A percentile compares a stretch with the other conserved stretches of the same genome.
These are phyloP conservation scores for Nothomitra cinnamomea DNA, from an alignment of 2,329 filamentous ascomycete genomes.

Conservation along the genomic window DNA sequence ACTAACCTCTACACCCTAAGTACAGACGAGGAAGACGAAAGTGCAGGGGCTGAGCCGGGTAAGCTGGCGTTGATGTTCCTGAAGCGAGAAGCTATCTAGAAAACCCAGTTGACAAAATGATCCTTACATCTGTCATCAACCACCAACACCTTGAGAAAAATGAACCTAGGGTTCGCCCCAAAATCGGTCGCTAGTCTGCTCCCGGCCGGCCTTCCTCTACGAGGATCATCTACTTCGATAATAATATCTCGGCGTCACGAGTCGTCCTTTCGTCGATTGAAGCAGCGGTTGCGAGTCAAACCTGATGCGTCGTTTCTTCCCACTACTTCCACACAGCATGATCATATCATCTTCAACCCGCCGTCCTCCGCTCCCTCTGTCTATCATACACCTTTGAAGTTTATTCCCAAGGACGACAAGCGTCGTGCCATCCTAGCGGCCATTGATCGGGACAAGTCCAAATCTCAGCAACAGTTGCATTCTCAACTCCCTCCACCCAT, in stretches of 20 bases:
- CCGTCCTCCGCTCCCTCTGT: constrained; percentile 45
- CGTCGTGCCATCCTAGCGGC: constrained; percentile 28
- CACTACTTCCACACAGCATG: constrained; percentile 19
- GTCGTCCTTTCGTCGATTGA: constrained; percentile 32
- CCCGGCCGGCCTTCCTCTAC: background rate
- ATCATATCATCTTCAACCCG: constrained; percentile 49
- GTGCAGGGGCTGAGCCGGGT: no score
- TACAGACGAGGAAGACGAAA: no score
- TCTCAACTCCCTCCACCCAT: constrained; percentile 30
- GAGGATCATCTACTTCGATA: background rate
- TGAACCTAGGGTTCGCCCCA: background rate
- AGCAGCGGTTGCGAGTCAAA: constrained; percentile 32
- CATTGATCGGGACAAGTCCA: constrained; percentile 11
- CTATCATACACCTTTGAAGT: constrained; percentile 47
- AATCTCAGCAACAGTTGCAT: constrained; percentile 13
- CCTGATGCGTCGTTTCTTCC: constrained; percentile 33
- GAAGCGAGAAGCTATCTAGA: no score
- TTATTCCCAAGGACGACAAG: constrained; percentile 41
- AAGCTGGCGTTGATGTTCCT: no score
- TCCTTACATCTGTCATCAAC: no score
- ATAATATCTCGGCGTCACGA: constrained; percentile 25
- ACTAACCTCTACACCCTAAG: no score
- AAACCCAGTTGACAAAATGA: no score
- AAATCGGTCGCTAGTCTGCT: constrained; percentile 1
- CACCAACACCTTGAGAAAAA: background rate